Evolutionary conservation across 2,329 filamentous ascomycete species (phyloP).

Genomic region (Talaromyces verruculosus): DNA sequence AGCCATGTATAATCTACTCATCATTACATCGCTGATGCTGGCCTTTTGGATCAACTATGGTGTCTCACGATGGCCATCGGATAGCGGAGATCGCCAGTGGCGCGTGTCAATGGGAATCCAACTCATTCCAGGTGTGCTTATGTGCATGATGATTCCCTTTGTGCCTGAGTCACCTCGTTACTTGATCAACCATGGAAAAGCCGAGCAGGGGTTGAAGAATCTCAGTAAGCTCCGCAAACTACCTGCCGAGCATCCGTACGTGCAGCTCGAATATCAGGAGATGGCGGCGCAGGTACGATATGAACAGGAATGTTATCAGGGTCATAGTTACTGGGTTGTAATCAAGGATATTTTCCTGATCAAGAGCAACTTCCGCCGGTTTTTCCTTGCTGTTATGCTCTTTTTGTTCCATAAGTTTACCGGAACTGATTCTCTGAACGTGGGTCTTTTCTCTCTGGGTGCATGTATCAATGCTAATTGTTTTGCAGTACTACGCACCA

Average conservation of each 20-base stretch:
- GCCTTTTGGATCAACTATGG: slow-evolving; percentile 36
- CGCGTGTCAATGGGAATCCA: slow-evolving; percentile 41
- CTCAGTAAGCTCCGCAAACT: slow-evolving; percentile 43
- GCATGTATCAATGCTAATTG: not conserved
- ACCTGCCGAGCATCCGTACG: slow-evolving; percentile 40
- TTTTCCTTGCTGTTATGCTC: slow-evolving; percentile 38
- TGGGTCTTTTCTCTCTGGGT: slow-evolving; percentile 12
- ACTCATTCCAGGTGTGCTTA: slow-evolving; percentile 40
- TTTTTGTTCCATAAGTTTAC: slow-evolving; percentile 48
- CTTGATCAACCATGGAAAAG: slow-evolving; percentile 39
- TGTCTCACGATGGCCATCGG: slow-evolving; percentile 27
- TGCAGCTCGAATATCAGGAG: slow-evolving; percentile 42
- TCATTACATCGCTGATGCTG: slow-evolving; percentile 38
- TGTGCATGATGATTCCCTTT: slow-evolving; percentile 39
- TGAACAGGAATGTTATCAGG: slow-evolving; percentile 30
- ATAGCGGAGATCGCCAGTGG: slow-evolving; percentile 37
- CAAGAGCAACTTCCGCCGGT: slow-evolving; percentile 35
- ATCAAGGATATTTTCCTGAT: slow-evolving; percentile 35
- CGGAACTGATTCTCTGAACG: slow-evolving; percentile 42
- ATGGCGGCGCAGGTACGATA: slow-evolving; percentile 38
- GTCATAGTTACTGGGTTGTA: slow-evolving; percentile 38
- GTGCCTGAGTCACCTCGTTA: slow-evolving; percentile 38
- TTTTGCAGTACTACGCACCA: slow-evolving; percentile 38
- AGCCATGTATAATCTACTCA: slow-evolving; percentile 44
- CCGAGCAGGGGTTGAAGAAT: slow-evolving; percentile 38